Base-by-base conservation (phyloP, 148 eudicot genomes). In the Dianthus caryophyllus region DNA sequence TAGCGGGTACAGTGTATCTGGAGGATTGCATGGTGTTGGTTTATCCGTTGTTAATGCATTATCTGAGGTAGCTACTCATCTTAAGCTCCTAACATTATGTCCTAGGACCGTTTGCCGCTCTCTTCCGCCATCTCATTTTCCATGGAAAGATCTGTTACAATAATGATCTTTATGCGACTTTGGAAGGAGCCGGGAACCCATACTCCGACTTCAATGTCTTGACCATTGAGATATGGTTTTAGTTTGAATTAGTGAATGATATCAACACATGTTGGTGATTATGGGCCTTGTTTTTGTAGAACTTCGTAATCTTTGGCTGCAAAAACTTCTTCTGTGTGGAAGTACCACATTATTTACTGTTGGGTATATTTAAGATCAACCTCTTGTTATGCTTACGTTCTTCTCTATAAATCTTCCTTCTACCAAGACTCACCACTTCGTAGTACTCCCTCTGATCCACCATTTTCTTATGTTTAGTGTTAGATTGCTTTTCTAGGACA, bases 1-100 rank as follows among this genome's bases (percentile, higher is more conserved):
- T 82, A 93, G 98, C 74, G 98, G 98, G 44, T 93, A 93, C 67
- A 88, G 84, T 69, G 98, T 93, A n/a, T 90, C 98, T 27, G 98
- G 96, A 77, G 96, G 98, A 67, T 78, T 93, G 57, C 98, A 90
- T 79, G 98, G 97, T 66, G 98, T 93, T 17, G 97, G 98, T 73
- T 79, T 93, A 63, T 90, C 97, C 30, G 96, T 93, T 73, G 98
- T 90, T 62, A 93, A 93, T 81, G 98, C 98, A 21, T 79, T 90
- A 75, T 93, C 98, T 16, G 92, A 90, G 98, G 98, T 93, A 66
- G 33, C n/a, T 71, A 44, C 41, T 61, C 17, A 2, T 15, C 75
- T 64, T 71, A 14, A 62, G 41, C 51, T 54, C 6, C n/a, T n/a
- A 24, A 61, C 20, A 31, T 22, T 24, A 17, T 27, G 9, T 46